Percentiles rank a stretch among this genome's conserved stretches.
Conservation (phyloP, 2,329 filamentous ascomycete species). For the Colletotrichum incanum region DNA sequence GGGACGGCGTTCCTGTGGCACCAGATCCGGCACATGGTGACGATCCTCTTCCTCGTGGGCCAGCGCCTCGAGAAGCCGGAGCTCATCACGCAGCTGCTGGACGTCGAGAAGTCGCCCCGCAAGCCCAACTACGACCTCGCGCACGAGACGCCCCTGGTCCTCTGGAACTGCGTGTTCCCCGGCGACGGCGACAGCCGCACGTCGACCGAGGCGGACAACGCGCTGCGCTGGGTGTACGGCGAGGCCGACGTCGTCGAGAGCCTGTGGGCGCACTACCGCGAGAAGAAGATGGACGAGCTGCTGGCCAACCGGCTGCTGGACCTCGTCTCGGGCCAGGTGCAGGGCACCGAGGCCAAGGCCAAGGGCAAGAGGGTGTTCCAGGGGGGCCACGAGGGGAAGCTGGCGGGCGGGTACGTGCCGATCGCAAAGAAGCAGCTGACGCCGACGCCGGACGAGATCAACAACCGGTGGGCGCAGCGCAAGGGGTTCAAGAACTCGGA, state of each 20-base stretch:
- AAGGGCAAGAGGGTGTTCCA: slow-evolving; percentile 63
- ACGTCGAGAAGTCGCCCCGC: slow-evolving; percentile 79
- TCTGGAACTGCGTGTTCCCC: slow-evolving; percentile 97
- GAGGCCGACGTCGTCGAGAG: slow-evolving; percentile 79
- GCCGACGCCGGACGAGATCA: slow-evolving; percentile 68
- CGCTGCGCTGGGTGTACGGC: slow-evolving; percentile 81
- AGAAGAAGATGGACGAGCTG: slow-evolving; percentile 90
- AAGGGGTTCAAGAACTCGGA: slow-evolving; percentile 70
- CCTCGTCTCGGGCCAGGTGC: slow-evolving; percentile 62
- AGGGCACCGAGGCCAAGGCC: slow-evolving; percentile 1
- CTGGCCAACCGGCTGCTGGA: slow-evolving; percentile 83
- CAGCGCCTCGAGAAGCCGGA: slow-evolving; percentile 86
- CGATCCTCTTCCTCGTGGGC: slow-evolving; percentile 90
- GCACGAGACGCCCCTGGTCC: slow-evolving; percentile 87
- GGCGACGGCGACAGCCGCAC: slow-evolving; percentile 55
- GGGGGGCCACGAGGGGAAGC: slow-evolving; percentile 67
- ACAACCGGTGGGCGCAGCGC: slow-evolving; percentile 74
- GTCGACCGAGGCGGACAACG: slow-evolving; percentile 63
- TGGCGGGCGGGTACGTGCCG: slow-evolving; percentile 69
- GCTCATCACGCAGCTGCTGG: slow-evolving; percentile 82
- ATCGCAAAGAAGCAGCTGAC: slow-evolving; percentile 67
- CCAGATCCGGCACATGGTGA: slow-evolving; percentile 96
- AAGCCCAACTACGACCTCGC: slow-evolving; percentile 93
- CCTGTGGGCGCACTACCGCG: slow-evolving; percentile 87
- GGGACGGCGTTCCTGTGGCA: slow-evolving; percentile 98